phyloP scores from a whole-genome alignment of 1,139 yeast genomes.

The Yamadazyma diospyri region DNA sequence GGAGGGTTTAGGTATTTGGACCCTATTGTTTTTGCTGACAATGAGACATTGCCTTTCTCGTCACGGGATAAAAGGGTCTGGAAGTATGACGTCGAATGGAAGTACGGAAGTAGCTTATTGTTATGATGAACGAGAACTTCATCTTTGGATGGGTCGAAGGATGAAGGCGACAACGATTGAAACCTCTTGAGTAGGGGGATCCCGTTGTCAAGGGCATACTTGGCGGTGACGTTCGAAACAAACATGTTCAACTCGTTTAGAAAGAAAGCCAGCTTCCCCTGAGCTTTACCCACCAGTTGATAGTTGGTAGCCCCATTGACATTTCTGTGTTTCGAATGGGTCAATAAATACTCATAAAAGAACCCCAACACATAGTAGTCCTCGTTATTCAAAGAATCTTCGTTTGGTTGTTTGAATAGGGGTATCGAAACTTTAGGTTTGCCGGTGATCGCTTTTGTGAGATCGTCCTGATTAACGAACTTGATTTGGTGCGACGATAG shows the following conservation, averaged over 20 bases:
- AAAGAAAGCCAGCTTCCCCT: constrained; percentile 16
- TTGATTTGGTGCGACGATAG: constrained; percentile 13
- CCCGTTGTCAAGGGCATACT: constrained; percentile 20
- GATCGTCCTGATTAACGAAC: constrained; percentile 22
- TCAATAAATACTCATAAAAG: constrained; percentile 27
- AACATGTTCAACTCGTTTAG: constrained; percentile 25
- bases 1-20: constrained; percentile 25
- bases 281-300: background rate
- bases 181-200: constrained; percentile 28
- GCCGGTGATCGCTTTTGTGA: constrained; percentile 28
- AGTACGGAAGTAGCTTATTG: constrained; percentile 35
- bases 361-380: constrained; percentile 36
- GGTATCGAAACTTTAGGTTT: constrained; percentile 26
- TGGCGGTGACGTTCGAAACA: constrained; percentile 22
- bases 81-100: constrained; percentile 28
- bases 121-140: constrained; percentile 34
- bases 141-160: constrained; percentile 17
- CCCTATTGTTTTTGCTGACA: constrained; percentile 32
- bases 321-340: constrained; percentile 32
- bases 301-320: constrained; percentile 25
- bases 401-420: constrained; percentile 17
- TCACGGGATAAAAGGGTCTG: constrained; percentile 39
- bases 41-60: constrained; percentile 31
- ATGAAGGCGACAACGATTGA: constrained; percentile 17
- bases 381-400: constrained; percentile 14